A percentile compares a stretch with the other conserved stretches of the same genome.
Evolutionary conservation across 2,329 filamentous ascomycete species (phyloP).

Genomic region (Aotearoamyces nothofagi): DNA sequence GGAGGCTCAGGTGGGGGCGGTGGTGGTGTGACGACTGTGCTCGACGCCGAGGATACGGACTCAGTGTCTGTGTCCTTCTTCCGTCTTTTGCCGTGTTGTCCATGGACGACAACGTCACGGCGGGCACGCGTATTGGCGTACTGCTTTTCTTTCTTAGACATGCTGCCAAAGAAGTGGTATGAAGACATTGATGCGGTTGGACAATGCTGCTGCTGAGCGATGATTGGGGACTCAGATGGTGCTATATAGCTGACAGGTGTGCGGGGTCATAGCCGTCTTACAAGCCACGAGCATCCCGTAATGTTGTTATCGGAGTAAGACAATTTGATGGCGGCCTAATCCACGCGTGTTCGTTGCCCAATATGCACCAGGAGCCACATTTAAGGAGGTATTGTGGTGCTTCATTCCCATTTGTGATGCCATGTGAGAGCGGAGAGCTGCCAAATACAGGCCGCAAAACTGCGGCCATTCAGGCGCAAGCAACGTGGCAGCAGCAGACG

Average conservation of each 20-base stretch:
- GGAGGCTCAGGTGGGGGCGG: not conserved
- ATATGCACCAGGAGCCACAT: not conserved
- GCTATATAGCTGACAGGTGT: no score
- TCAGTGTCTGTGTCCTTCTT: slow-evolving; percentile 14
- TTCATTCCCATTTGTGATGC: no score
- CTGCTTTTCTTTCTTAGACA: not conserved
- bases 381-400: not conserved
- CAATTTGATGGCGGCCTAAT: not conserved
- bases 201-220: no score
- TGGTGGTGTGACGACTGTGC: not conserved
- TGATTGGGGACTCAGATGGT: no score
- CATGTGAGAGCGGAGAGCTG: no score
- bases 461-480: slow-evolving; percentile 6
- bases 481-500: slow-evolving; percentile 9
- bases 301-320: no score
- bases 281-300: no score
- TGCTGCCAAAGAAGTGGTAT: not conserved
- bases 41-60: slow-evolving; percentile 3
- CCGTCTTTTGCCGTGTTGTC: slow-evolving; percentile 10
- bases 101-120: slow-evolving; percentile 8
- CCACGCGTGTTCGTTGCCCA: not conserved
- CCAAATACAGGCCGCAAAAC: slow-evolving; percentile 1
- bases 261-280: no score
- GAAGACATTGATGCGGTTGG: not conserved
- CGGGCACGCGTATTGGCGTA: slow-evolving; percentile 3